These are phyloP conservation scores for Diaporthe nobilis DNA, from an alignment of 2,329 filamentous ascomycete species.

Conservation along the genomic window DNA sequence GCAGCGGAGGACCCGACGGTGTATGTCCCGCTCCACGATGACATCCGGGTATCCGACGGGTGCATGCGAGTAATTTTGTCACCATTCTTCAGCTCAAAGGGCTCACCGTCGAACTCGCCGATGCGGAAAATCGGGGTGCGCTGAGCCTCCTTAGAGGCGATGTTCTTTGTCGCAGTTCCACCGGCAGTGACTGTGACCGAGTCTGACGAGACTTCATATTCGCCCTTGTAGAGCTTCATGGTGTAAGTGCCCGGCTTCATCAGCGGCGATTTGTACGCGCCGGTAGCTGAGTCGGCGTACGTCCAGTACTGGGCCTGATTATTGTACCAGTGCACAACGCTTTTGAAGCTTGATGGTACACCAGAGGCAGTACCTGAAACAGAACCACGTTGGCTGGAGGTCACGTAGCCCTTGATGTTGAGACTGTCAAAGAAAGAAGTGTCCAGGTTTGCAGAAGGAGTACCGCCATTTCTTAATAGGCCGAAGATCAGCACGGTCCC, in stretches of 20 bases:
- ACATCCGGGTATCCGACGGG: constrained; percentile 68
- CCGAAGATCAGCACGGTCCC: neutral
- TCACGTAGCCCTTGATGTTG: constrained; percentile 70
- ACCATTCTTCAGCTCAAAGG: constrained; percentile 70
- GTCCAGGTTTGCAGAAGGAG: constrained; percentile 16
- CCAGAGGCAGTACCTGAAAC: constrained; percentile 74
- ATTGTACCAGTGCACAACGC: constrained; percentile 78
- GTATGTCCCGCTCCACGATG: constrained; percentile 64
- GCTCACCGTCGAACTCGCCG: constrained; percentile 70
- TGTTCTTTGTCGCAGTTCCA: constrained; percentile 62
- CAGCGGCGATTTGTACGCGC: constrained; percentile 72
- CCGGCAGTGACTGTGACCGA: constrained; percentile 66
- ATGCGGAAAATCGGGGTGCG: constrained; percentile 66
- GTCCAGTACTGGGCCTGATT: constrained; percentile 75
- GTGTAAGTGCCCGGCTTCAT: constrained; percentile 80
- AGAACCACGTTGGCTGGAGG: constrained; percentile 68
- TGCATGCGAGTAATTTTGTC: constrained; percentile 72
- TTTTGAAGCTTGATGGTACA: constrained; percentile 64
- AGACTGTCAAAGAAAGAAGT: constrained; percentile 50
- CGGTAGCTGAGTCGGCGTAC: constrained; percentile 63
- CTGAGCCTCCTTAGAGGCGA: constrained; percentile 56
- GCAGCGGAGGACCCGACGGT: constrained; percentile 64
- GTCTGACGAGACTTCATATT: constrained; percentile 67
- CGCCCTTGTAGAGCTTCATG: constrained; percentile 75
- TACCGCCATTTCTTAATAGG: neutral